These are phyloP conservation scores for Cyclotella cryptica DNA, from an alignment of 108 stramenopile genomes.

Conservation along the genomic window DNA sequence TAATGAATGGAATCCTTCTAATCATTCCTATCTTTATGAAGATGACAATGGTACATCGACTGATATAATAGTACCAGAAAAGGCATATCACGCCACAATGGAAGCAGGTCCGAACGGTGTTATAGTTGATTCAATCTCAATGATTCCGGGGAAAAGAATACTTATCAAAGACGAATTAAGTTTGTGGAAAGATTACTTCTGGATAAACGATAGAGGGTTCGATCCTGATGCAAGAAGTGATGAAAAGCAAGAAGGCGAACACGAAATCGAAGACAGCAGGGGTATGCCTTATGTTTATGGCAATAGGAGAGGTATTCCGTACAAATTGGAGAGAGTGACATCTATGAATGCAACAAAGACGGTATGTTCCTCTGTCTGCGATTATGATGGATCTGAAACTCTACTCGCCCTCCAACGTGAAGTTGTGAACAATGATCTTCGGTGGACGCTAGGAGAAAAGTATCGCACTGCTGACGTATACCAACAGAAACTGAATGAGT, in stretches of 20 bases:
- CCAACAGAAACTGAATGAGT: constrained; percentile 47
- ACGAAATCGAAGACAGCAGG: constrained; percentile 15
- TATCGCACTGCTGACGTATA: constrained; percentile 61
- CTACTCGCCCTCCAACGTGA: constrained; percentile 16
- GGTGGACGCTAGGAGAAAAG: constrained; percentile 78
- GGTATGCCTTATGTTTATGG: constrained; percentile 76
- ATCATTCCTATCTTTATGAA: constrained; percentile 65
- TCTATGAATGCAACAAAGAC: constrained; percentile 16
- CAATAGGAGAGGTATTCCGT: constrained; percentile 79
- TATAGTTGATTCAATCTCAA: constrained; percentile 70
- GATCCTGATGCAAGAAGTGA: constrained; percentile 63
- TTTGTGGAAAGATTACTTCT: constrained; percentile 78
- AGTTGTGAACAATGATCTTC: constrained; percentile 52
- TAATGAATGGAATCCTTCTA: constrained; percentile 59
- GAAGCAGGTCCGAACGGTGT: constrained; percentile 70
- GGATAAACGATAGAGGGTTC: constrained; percentile 88
- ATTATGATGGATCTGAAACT: constrained; percentile 5
- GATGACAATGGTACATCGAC: constrained; percentile 28
- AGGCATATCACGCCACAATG: constrained; percentile 77
- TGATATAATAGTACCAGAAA: not conserved
- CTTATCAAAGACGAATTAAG: constrained; percentile 80
- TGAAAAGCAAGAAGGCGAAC: not conserved
- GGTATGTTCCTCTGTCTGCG: not conserved
- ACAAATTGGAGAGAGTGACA: constrained; percentile 77
- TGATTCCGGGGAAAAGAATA: constrained; percentile 81